phyloP scores from a whole-genome alignment of 495 filamentous ascomycete genomes.

The Penicillium nucicola region DNA sequence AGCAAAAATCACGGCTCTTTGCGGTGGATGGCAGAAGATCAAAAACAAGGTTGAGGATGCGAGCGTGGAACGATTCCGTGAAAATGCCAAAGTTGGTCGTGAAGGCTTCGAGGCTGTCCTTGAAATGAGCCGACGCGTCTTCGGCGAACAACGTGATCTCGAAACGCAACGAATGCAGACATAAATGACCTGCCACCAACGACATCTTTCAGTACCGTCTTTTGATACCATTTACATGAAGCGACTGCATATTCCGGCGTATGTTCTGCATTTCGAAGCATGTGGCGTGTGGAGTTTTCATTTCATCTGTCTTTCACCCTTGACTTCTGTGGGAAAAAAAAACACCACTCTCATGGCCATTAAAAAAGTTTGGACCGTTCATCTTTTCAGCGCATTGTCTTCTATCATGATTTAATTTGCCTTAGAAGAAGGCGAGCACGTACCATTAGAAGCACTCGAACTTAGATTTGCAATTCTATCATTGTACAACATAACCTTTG shows the following conservation, averaged over 20 bases:
- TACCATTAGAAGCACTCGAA: conserved; percentile 3
- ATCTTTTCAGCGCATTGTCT: conserved; percentile 7
- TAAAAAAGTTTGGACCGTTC: conserved; percentile 17
- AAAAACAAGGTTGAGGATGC: conserved; percentile 92
- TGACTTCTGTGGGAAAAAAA: neutral
- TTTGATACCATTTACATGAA: conserved; percentile 16
- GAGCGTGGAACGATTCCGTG: conserved; percentile 79
- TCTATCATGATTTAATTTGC: conserved; percentile 6
- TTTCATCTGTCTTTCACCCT: conserved; percentile 5
- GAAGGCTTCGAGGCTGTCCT: conserved; percentile 94
- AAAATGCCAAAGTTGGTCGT: conserved; percentile 84
- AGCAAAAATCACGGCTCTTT: conserved; percentile 88
- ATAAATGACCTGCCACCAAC: neutral
- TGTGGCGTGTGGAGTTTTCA: conserved; percentile 29
- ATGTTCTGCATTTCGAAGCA: conserved; percentile 28
- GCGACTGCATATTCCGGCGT: conserved; percentile 41
- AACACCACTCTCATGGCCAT: conserved; percentile 4
- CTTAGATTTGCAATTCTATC: conserved; percentile 4
- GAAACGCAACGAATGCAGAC: conserved; percentile 36
- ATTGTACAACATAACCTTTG: neutral
- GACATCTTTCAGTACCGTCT: neutral
- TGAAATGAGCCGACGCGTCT: conserved; percentile 89
- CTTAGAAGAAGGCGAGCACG: conserved; percentile 5
- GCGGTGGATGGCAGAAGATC: conserved; percentile 93
- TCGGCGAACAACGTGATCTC: conserved; percentile 80